Evolutionary conservation across 371 early-diverging fungal species (phyloP), one percentile per base, ranked within the genome.

Genomic region (Mucor plumbeus): DNA sequence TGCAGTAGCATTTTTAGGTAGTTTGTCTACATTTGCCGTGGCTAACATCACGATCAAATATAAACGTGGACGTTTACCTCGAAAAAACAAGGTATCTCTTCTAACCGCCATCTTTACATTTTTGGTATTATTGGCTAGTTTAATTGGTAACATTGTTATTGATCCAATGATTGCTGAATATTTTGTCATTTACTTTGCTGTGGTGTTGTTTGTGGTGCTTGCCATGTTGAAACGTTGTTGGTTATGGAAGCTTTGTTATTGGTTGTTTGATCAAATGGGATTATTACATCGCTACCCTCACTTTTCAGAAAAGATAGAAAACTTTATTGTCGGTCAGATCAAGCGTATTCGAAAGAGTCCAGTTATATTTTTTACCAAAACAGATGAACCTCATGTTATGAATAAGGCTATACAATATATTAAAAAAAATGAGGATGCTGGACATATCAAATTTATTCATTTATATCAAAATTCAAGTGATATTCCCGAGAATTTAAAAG

Each of bases 381-480:
- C 83, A 5, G 87, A 86, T 60, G 82, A 83, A 43, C 73, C 87
- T 13, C 86, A 86, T 70, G 74, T 84, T 13, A 74, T 88, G 61
- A 88, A 88, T 69, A 82, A 85, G 66, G 88, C 83, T 6, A 76
- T 85, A 39, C 76, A 79, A 26, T 87, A 88, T 66, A 79, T 85
- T 4, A 71, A 76, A 21, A 64, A 75, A 19, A 86, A 85, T 41
- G 86, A 86, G 67, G 70, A 80, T 34, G 71, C 81, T 3, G 77
- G 78, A 0, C 70, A 79, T 39, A 60, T 88, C 59, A 78, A 85
- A 63, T 76, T 88, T 54, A 71, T 88, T 43, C 77, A 81, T 62
- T 39, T 81, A 11, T 84, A 84, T 65, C 61, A 69, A n/a, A 58
- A 53, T 7, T 44, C 65, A 5, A 67, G 76, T 36, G 69, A 76